Base-by-base conservation (phyloP, 768 basidiomycete genomes). In the Phaeolepiota aurea region DNA sequence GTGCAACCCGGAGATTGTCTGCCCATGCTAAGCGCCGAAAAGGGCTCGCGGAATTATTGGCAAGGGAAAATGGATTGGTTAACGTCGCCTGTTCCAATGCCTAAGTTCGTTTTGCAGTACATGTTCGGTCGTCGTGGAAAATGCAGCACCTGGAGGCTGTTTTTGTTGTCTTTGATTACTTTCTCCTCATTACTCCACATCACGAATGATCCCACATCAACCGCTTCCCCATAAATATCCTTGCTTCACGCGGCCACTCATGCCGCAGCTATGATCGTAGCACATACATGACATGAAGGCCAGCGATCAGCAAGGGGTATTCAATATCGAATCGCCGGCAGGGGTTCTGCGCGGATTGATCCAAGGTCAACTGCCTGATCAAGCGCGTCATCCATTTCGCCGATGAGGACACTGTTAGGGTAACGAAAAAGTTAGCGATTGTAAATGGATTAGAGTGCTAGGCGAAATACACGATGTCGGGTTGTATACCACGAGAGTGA, bases 261-360 rank as follows among this genome's bases (percentile, higher is more conserved):
- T n/a, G n/a, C n/a, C n/a, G n/a, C n/a, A n/a, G 25, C 7, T 7
- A 28, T 28, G 25, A 28, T 28, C 25, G 25, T 7, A n/a, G 7
- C 7, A n/a, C 25, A 7, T 28, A 28, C 7, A 28, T 7, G 7
- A n/a, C 7, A 7, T 28, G n/a, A 28, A 7, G 7, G 25, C 43
- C 20, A 22, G 16, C 20, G 14, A 31, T 21, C 12, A 18, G n/a
- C 19, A 32, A 22, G 20, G 4, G 30, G 11, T 22, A 19, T 56
- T 56, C 66, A 86, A 60, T 88, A 88, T 49, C 80, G 82, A 44
- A 89, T 89, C 15, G 85, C 72, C 33, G 77, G 79, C 40, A 97
- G 71, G 4, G 93, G 92, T 51, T 93, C 91, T 20, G 94, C 94
- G 33, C 79, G 82, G 48, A 96, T 80, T 21, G 77, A 71, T 0